Base-by-base conservation (phyloP, 2,329 filamentous ascomycete species). In the Clonostachys rhizophaga region DNA sequence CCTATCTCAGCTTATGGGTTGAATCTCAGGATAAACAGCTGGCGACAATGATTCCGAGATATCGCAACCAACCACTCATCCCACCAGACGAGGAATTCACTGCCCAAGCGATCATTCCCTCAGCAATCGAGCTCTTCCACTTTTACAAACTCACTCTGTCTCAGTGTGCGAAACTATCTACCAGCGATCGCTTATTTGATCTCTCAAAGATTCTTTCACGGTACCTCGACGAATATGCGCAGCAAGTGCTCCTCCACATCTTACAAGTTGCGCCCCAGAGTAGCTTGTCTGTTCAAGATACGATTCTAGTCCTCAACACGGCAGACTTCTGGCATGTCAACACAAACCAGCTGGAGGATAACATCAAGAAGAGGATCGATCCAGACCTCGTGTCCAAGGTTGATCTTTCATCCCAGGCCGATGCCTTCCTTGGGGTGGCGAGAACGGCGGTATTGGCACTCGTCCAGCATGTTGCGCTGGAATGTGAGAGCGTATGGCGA, bases 321-420 rank as follows among this genome's bases (percentile, higher is more conserved):
- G 92, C 94, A 1, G 94, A 99, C 61, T 99, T 97, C 65, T 99
- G 94, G 80, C 92, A 96, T 61, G 83, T 83, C 24, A 97, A 95
- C 33, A 94, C 91, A 43, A 91, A 85, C 43, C 92, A 97, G 61
- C 76, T 99, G 1, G 92, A 97, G 63, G 91, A 97, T 58, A 96
- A 89, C 65, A 91, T 99, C 66, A 92, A 90, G 68, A 86, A 88
- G 57, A 83, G 91, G 10, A 91, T 99, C 52, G 94, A 97, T 53
- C 75, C 81, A 42, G 87, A 91, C 3, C 73, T 95, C 35, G 81
- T 81, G 14, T 70, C 82, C 33, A 84, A 82, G 52, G 87, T 99
- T 7, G 92, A 97, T 63, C 71, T 99, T 17, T 91, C 95, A 46
- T 92, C 87, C 20, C 94, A 97, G 65, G 90, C 91, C 0, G 94